Conservation (phyloP, 495 filamentous ascomycete species). For the Neurospora discreta region DNA sequence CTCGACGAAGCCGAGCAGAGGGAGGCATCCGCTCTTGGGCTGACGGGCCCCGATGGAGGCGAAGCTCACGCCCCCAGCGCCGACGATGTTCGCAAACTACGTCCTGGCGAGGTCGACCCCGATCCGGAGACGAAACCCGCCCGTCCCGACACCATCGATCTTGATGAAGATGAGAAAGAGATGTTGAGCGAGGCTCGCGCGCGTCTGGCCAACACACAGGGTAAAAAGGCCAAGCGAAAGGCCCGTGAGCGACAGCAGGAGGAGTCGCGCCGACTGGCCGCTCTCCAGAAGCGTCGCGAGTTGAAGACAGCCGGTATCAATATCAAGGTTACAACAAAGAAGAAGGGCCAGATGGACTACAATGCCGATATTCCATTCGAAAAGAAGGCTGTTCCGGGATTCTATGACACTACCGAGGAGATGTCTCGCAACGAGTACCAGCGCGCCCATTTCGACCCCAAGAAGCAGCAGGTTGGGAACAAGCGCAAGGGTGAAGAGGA, state of each 20-base stretch:
- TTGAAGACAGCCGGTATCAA: constrained; percentile 97
- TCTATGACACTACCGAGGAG: constrained; percentile 87
- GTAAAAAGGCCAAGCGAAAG: constrained; percentile 98
- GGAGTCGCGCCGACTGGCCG: constrained; percentile 79
- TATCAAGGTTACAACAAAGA: constrained; percentile 86
- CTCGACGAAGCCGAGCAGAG: constrained; percentile 90
- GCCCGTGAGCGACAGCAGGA: constrained; percentile 91
- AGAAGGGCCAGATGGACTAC: constrained; percentile 97
- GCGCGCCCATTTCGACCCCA: constrained; percentile 79
- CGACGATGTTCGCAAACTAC: constrained; percentile 81
- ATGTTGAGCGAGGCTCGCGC: constrained; percentile 97
- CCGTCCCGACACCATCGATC: constrained; percentile 92
- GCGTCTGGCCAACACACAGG: constrained; percentile 91
- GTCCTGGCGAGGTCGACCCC: constrained; percentile 89
- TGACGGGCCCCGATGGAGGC: constrained; percentile 78
- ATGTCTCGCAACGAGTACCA: constrained; percentile 71
- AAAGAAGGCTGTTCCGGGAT: constrained; percentile 78
- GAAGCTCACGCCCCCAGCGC: constrained; percentile 83
- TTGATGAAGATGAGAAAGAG: constrained; percentile 98
- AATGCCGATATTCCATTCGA: constrained; percentile 98
- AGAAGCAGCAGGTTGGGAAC: constrained; percentile 89
- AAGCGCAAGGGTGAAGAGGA: constrained; percentile 90
- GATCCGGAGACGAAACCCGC: constrained; percentile 95
- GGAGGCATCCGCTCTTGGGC: constrained; percentile 67
- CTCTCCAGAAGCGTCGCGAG: constrained; percentile 89